Evolutionary conservation across 768 basidiomycete genomes (phyloP).

Genomic region (Boletus reticuloceps): DNA sequence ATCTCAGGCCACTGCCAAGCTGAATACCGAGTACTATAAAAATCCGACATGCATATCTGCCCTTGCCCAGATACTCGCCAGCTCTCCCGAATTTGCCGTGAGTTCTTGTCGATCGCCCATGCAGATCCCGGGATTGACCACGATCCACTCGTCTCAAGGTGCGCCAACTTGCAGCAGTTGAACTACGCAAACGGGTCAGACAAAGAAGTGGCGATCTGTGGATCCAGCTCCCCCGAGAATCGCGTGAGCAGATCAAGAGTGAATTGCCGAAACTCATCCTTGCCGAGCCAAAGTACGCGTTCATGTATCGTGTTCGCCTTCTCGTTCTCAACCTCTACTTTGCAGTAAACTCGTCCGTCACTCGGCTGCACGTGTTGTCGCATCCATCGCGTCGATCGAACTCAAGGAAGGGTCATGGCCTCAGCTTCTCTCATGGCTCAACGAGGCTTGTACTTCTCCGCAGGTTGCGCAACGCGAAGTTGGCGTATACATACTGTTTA

Average conservation of each 20-base stretch:
- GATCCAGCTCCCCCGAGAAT: slow-evolving; percentile 61
- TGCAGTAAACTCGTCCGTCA: slow-evolving; percentile 86
- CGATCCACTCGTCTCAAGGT: slow-evolving; percentile 48
- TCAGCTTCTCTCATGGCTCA: slow-evolving; percentile 83
- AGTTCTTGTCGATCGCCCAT: slow-evolving; percentile 33
- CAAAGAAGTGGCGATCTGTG: slow-evolving; percentile 82
- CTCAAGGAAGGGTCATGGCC: slow-evolving; percentile 79
- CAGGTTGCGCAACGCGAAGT: slow-evolving; percentile 83
- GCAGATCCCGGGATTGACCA: slow-evolving; percentile 8
- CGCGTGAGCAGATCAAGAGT: slow-evolving; percentile 81
- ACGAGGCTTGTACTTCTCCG: slow-evolving; percentile 68
- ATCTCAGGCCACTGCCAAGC: slow-evolving; percentile 78
- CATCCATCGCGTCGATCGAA: slow-evolving; percentile 89
- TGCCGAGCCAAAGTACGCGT: slow-evolving; percentile 68
- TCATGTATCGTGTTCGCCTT: not conserved
- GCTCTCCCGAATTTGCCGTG: slow-evolving; percentile 80
- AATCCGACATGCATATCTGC: slow-evolving; percentile 87
- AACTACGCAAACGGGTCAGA: slow-evolving; percentile 88
- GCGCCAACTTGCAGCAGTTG: slow-evolving; percentile 95
- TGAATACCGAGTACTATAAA: slow-evolving; percentile 94
- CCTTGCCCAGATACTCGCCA: slow-evolving; percentile 82
- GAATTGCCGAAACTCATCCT: slow-evolving; percentile 78
- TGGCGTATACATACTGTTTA: slow-evolving; percentile 84
- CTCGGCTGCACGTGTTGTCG: slow-evolving; percentile 88
- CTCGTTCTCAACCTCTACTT: slow-evolving; percentile 2